A percentile compares a stretch with the other conserved stretches of the same genome.
These are phyloP conservation scores for Dorcoceras hygrometricum DNA, from an alignment of 257 asterid genomes.

Conservation along the genomic window DNA sequence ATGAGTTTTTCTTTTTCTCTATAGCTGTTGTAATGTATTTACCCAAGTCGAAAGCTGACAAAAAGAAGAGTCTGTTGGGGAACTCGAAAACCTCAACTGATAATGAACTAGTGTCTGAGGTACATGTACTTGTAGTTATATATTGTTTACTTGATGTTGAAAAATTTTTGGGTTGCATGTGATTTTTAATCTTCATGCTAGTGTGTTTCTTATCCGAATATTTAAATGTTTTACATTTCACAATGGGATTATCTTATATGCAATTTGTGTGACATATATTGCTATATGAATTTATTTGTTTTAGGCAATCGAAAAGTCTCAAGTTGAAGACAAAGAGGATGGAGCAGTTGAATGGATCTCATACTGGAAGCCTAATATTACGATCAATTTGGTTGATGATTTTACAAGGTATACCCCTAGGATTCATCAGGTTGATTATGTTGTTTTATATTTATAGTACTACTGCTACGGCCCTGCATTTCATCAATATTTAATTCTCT, in stretches of 20 bases:
- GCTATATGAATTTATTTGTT: conserved; percentile 23
- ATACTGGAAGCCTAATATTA: conserved; percentile 90
- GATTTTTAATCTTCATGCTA: neutral
- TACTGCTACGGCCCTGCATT: conserved; percentile 1
- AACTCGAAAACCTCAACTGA: conserved; percentile 39
- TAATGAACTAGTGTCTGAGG: conserved; percentile 42
- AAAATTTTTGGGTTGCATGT: conserved; percentile 1
- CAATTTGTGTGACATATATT: conserved; percentile 14
- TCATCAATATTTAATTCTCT: neutral
- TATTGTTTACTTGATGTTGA: conserved; percentile 9
- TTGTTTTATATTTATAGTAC: neutral
- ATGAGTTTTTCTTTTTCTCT: conserved; percentile 20
- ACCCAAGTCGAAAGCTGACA: conserved; percentile 75
- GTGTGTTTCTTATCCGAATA: conserved; percentile 1
- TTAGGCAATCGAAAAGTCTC: conserved; percentile 56
- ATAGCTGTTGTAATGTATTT: conserved; percentile 75
- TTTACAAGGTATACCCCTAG: conserved; percentile 63
- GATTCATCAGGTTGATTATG: conserved; percentile 13
- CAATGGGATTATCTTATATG: neutral
- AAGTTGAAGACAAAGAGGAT: conserved; percentile 55
- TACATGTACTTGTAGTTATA: conserved; percentile 32
- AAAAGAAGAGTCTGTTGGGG: conserved; percentile 81
- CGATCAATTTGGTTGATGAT: conserved; percentile 94
- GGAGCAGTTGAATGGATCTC: conserved; percentile 77
- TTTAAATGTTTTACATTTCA: conserved; percentile 11